A percentile compares a stretch with the other conserved stretches of the same genome.
Evolutionary conservation across 495 filamentous ascomycete species (phyloP).

Genomic region (Daldinia grandis): DNA sequence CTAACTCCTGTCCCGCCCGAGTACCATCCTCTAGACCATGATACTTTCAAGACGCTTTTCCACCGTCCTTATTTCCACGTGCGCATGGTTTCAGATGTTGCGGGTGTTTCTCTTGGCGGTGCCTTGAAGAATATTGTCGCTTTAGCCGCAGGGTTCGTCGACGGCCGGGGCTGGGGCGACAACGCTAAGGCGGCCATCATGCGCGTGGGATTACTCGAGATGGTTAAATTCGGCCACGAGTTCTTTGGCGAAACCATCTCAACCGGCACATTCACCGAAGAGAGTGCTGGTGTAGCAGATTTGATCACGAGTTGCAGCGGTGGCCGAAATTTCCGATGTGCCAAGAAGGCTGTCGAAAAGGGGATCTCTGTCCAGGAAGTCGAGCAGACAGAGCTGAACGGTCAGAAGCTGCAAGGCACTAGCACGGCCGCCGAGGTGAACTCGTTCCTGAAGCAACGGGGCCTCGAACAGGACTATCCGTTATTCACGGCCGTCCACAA

Average conservation of each 20-base stretch:
- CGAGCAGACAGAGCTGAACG: slow-evolving; percentile 89
- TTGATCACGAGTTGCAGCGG: slow-evolving; percentile 92
- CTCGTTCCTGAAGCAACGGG: slow-evolving; percentile 79
- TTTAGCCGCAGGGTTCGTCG: slow-evolving; percentile 92
- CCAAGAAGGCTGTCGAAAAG: slow-evolving; percentile 84
- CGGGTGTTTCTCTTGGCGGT: slow-evolving; percentile 92
- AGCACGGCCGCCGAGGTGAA: slow-evolving; percentile 91
- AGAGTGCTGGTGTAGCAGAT: slow-evolving; percentile 95
- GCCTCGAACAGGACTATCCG: slow-evolving; percentile 84
- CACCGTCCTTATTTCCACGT: slow-evolving; percentile 98
- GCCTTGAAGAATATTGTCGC: slow-evolving; percentile 98
- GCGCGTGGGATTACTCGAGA: slow-evolving; percentile 92
- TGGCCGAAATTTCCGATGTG: slow-evolving; percentile 93
- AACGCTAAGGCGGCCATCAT: slow-evolving; percentile 98
- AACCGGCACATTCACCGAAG: slow-evolving; percentile 89
- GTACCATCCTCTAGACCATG: slow-evolving; percentile 84
- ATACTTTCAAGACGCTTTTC: slow-evolving; percentile 82
- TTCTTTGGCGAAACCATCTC: slow-evolving; percentile 87
- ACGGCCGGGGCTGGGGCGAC: slow-evolving; percentile 95
- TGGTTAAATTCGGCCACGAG: slow-evolving; percentile 90
- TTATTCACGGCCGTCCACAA: slow-evolving; percentile 85
- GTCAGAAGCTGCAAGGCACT: slow-evolving; percentile 95
- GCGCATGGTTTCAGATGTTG: slow-evolving; percentile 88
- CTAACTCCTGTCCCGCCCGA: slow-evolving; percentile 77
- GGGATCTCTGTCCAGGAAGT: slow-evolving; percentile 84